Evolutionary conservation across 2,329 filamentous ascomycete species (phyloP), one percentile per base, ranked within the genome.

Genomic region (Ambrosiella cleistominuta): DNA sequence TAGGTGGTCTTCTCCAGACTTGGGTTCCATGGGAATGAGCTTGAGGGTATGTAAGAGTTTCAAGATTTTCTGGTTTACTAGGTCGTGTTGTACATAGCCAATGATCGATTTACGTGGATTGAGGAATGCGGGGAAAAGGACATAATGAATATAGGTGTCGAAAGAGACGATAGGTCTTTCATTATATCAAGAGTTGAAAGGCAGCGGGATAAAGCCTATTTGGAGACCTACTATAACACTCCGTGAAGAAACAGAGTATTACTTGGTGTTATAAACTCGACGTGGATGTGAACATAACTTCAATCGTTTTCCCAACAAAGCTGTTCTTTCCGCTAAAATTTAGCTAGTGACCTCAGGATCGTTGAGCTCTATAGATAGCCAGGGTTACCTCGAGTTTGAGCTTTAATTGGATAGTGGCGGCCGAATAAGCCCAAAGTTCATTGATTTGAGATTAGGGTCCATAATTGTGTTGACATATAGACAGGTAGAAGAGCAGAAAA

Each of bases 271-370:
- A 42, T 19, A 27, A 45, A 44, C 13, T 2, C 11, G 39, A 36
- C 19, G 37, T 27, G 38, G 17, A 37, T 12, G 52, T 51, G 8
- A 51, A 51, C 47, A 54, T 44, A 55, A 17, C 53, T 42, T 42
- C 2, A 1, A 17, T 42, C 36, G 37, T 8, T 51, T 42, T 38
- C 45, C 45, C 56, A 57, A 57, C 56, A 57, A 57, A 57, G 47
- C 56, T 57, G 36, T 19, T 57, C 47, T 47, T 52, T 57, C 38
- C 56, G 27, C 19, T 51, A 51, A 51, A 51, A 51, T 27, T 27
- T 27, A 36, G 47, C 19, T 51, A 51, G 19, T 35, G 47, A 51
- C 7, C 17, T 51, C 35, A n/a, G 27, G 47, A 47, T 19, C 44
- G 44, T 36, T 51, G 47, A 51, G 47, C 19, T 51, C 15, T 51